phyloP scores from a whole-genome alignment of 331 rosid species.

The Pyrus hybrid region DNA sequence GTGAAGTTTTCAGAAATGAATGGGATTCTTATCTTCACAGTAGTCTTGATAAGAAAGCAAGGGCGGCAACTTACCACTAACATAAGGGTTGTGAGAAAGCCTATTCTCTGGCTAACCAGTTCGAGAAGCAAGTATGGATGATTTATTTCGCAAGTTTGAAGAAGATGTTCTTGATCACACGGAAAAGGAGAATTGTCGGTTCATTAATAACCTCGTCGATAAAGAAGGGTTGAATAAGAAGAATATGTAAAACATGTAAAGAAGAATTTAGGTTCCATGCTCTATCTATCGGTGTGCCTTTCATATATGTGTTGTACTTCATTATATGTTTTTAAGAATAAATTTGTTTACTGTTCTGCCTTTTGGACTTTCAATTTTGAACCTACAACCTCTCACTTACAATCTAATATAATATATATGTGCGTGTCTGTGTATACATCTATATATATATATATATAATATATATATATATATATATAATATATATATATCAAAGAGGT shows the following conservation, averaged over 20 bases:
- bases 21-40: constrained; percentile 8
- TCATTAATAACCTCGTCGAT: constrained; percentile 15
- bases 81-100: constrained; percentile 20
- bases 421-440: too few relatives aligned
- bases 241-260: not conserved
- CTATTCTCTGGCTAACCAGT: constrained; percentile 19
- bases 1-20: not conserved
- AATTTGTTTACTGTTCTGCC: not conserved
- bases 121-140: constrained; percentile 29
- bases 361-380: too few relatives aligned
- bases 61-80: not conserved
- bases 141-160: constrained; percentile 18
- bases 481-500: too few relatives aligned
- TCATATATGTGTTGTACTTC: not conserved
- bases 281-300: not conserved
- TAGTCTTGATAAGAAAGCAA: not conserved
- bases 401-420: too few relatives aligned
- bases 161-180: constrained; percentile 13
- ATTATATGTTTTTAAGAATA: not conserved
- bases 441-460: too few relatives aligned
- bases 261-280: not conserved
- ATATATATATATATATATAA: too few relatives aligned
- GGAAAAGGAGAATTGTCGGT: constrained; percentile 18
- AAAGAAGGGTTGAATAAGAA: not conserved
- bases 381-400: too few relatives aligned